These are phyloP conservation scores for Cytospora chrysosperma DNA, from an alignment of 2,329 filamentous ascomycete genomes.

Conservation along the genomic window DNA sequence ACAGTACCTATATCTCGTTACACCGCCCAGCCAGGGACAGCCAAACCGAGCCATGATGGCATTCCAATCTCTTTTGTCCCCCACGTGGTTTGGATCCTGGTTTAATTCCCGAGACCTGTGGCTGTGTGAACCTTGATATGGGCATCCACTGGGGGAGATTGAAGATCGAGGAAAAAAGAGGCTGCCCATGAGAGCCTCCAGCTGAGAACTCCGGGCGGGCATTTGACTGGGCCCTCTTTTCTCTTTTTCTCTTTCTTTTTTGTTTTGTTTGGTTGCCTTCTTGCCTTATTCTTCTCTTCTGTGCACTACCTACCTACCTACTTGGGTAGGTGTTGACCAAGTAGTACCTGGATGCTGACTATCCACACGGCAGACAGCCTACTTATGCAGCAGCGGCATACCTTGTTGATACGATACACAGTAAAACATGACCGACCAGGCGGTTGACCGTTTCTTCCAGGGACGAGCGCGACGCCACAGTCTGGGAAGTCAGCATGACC, in stretches of 20 bases:
- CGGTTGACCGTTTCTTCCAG: too few species aligned
- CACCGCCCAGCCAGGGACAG: slow-evolving; percentile 3
- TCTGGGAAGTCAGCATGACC: too few species aligned
- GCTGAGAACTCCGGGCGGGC: slow-evolving; percentile 3
- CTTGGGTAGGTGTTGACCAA: too few species aligned
- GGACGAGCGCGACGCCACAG: too few species aligned
- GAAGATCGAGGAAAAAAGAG: not conserved
- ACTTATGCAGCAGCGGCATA: not conserved
- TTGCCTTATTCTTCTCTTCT: too few species aligned
- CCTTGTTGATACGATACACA: not conserved
- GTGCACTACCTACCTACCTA: too few species aligned
- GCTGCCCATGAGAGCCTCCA: not conserved
- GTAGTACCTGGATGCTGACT: too few species aligned
- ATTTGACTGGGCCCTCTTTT: not conserved
- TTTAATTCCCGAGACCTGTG: slow-evolving; percentile 13
- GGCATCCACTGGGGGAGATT: slow-evolving; percentile 8
- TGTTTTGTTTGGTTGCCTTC: too few species aligned
- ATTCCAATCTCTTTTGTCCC: slow-evolving; percentile 10
- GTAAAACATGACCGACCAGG: not conserved
- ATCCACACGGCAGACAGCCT: not conserved
- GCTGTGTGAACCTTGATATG: slow-evolving; percentile 1
- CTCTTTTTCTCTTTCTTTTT: too few species aligned
- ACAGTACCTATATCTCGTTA: not conserved
- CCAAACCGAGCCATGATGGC: slow-evolving; percentile 7
- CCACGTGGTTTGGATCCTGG: too few species aligned